phyloP scores from a whole-genome alignment of 768 basidiomycete genomes.

The Omphalotus guepiniiformis region DNA sequence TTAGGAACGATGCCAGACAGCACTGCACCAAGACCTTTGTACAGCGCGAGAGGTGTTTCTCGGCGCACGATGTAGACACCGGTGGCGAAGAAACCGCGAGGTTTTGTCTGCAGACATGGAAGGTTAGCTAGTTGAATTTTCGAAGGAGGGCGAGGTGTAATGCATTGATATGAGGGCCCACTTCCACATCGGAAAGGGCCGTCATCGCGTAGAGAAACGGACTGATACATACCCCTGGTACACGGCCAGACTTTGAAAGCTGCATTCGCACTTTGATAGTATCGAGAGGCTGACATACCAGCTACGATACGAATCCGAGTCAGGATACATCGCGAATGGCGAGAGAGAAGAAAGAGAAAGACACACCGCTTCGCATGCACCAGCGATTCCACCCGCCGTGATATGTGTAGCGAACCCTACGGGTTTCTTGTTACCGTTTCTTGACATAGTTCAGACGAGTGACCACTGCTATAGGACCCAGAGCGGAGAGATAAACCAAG shows the following conservation, averaged over 20 bases:
- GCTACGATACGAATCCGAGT: slow-evolving; percentile 31
- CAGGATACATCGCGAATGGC: not conserved
- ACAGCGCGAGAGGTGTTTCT: slow-evolving; percentile 92
- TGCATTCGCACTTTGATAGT: slow-evolving; percentile 99
- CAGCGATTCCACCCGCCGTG: slow-evolving; percentile 91
- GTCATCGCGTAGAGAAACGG: not conserved
- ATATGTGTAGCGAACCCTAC: slow-evolving; percentile 87
- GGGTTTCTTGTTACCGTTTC: slow-evolving; percentile 63
- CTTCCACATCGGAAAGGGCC: not conserved
- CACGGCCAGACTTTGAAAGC: slow-evolving; percentile 74
- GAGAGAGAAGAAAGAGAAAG: not conserved
- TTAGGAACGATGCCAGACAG: slow-evolving; percentile 97
- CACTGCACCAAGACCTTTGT: slow-evolving; percentile 98
- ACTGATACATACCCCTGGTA: slow-evolving; percentile 69
- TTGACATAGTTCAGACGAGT: too few species aligned
- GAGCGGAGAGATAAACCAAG: too few species aligned
- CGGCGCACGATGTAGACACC: slow-evolving; percentile 82
- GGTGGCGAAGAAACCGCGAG: slow-evolving; percentile 90
- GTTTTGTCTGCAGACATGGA: slow-evolving; percentile 63
- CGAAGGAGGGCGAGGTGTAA: not conserved
- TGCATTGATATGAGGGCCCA: too few species aligned
- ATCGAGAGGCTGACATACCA: slow-evolving; percentile 89
- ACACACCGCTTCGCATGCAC: slow-evolving; percentile 87
- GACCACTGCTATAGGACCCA: too few species aligned
- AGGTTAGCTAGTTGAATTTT: slow-evolving; percentile 7